Base-by-base conservation (phyloP, 2,329 filamentous ascomycete genomes). In the Pseudogymnoascus sp. region DNA sequence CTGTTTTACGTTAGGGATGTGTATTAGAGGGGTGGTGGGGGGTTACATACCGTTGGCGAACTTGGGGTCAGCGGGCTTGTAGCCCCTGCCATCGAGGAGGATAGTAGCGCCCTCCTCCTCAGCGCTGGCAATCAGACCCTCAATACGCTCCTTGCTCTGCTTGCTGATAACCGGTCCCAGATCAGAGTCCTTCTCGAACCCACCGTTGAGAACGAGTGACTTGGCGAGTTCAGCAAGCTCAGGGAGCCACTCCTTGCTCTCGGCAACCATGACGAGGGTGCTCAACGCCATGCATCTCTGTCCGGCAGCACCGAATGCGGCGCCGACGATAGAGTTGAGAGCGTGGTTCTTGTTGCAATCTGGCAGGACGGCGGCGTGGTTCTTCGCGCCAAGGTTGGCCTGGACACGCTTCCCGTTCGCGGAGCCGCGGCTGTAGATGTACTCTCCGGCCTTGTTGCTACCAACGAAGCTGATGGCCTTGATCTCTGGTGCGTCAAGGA, bases 291-390 rank as follows among this genome's bases (percentile, higher is more conserved):
- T 95, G 77, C 90, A 95, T 66, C 90, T 82, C 80, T 95, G 90
- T 38, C 90, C 90, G 24, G 90, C 90, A 67, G 90, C 90, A 67
- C 90, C 90, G 69, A 95, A 95, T 21, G 91, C 90, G 35, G 91
- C 90, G 67, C 90, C 91, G 4, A 90, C 84, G 67, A 95, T 90
- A 47, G 89, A 88, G 78, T 93, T 95, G 71, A 95, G 79, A 68
- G 91, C 90, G 71, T 93, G 89, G 80, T 95, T 93, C 83, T 92
- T 93, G 81, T 95, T 93, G 80, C 87, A 89, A 79, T 95, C 90
- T 16, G 90, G 90, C 65, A 93, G 83, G 31, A 95, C 86, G 62
- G 89, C 88, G 29, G 90, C 90, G 75, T 95, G 90, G 81, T 95
- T 95, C 83, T 95, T 95, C 68, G 90, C 90, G 42, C 90, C 91